Conservation (phyloP, 2,329 filamentous ascomycete species). For the Spiromastix sp. region DNA sequence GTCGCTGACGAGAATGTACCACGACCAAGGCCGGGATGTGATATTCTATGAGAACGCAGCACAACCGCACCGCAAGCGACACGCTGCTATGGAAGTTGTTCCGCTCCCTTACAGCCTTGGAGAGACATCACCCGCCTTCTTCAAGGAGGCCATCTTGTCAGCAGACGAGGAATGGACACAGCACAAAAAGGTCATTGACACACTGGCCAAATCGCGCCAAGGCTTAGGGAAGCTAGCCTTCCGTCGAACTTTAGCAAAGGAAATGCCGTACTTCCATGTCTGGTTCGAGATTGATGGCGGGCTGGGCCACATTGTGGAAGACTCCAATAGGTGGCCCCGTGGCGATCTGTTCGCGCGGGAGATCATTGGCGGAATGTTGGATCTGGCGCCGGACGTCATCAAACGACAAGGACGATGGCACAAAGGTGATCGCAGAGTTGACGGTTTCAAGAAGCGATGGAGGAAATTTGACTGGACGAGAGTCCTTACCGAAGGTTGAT, state of each 20-base stretch:
- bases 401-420: slow-evolving; percentile 86
- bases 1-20: slow-evolving; percentile 83
- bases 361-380: slow-evolving; percentile 84
- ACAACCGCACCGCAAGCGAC: slow-evolving; percentile 61
- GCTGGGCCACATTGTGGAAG: slow-evolving; percentile 84
- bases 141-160: slow-evolving; percentile 83
- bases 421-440: slow-evolving; percentile 53
- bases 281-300: slow-evolving; percentile 94
- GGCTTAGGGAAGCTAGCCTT: slow-evolving; percentile 75
- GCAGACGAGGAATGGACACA: slow-evolving; percentile 91
- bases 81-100: slow-evolving; percentile 77
- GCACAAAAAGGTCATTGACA: slow-evolving; percentile 91
- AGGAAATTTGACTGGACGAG: slow-evolving; percentile 84
- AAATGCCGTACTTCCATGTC: slow-evolving; percentile 97
- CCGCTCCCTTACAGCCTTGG: slow-evolving; percentile 88
- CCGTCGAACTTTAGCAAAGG: slow-evolving; percentile 70
- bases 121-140: slow-evolving; percentile 86
- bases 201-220: slow-evolving; percentile 44
- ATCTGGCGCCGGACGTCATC: slow-evolving; percentile 67
- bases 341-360: slow-evolving; percentile 91
- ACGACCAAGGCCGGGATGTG: slow-evolving; percentile 82
- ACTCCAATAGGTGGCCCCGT: slow-evolving; percentile 71
- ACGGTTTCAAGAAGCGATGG: slow-evolving; percentile 77
- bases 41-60: slow-evolving; percentile 98
- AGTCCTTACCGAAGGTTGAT: slow-evolving; percentile 42